Evolutionary conservation across 2,329 filamentous ascomycete species (phyloP), one percentile per base, ranked within the genome.

Genomic region (Ophioceras dolichostomum): DNA sequence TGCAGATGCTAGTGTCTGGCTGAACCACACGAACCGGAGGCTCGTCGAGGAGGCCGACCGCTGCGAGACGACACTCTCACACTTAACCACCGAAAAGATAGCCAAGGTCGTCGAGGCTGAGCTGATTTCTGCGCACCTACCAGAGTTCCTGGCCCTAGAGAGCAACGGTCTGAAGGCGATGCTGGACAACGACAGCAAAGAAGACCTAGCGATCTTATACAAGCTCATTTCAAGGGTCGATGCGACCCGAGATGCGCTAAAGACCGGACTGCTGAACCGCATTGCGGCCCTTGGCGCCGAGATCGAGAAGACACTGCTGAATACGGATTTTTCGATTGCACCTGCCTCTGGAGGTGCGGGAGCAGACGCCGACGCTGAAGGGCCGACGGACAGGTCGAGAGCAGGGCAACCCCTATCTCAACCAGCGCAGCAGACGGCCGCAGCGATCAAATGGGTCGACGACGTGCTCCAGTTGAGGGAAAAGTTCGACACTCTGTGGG

Each of bases 391-490:
- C 22, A 26, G 12, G 22, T 12, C 20, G 21, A 34, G n/a, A 14
- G 21, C 27, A 3, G 43, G 3, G 12, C 42, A 47, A 47, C 53
- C 70, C 40, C 50, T 71, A 27, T 73, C 64, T 41, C 63, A 73
- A 1, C 64, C 79, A 7, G 88, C 85, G 20, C 81, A 86, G 54
- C 81, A 88, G 52, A 96, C 91, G 1, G 73, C 76, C 0, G 83
- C 87, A 2, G 91, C 91, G 0, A 82, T 96, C 48, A 85, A 83
- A 50, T 98, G 91, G 91, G 89, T 96, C 3, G 85, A 94, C 48
- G 87, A 94, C 49, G 83, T 96, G 3, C 64, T 98, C 34, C 60
- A 62, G 14, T 65, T 98, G 20, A 95, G 96, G 58, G 79, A 83
- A 47, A 93, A 91, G 53, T 96, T 94, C 49, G 88, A 96, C 55